Evolutionary conservation across 208 protist genomes (phyloP), one percentile per base, ranked within the genome.

Genomic region (Lotmaria passim): DNA sequence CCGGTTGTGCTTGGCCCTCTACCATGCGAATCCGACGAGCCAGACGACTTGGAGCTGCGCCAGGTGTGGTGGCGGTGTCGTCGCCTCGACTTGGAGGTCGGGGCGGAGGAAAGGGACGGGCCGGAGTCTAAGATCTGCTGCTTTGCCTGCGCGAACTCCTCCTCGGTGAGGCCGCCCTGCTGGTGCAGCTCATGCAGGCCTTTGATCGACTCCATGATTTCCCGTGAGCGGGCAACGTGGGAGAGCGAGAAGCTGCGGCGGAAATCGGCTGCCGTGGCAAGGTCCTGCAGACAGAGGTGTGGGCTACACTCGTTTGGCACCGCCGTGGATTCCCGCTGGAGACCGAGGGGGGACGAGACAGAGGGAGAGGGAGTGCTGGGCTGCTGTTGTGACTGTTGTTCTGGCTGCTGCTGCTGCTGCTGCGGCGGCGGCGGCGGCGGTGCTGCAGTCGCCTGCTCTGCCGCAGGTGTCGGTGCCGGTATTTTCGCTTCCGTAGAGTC

Each of bases 71-170:
- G 39, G 43, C 53, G 17, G 43, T 51, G 39, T 41, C 56, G 33
- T 15, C 39, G 34, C 3, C 41, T 43, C 24, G 56, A 57, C 61
- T 65, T 66, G 38, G 44, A 44, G 21, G 44, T 63, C 39, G 28
- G 55, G 21, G 26, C 43, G 12, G 72, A 71, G 30, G 63, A 30
- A 8, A 51, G 48, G 28, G 72, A 78, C 11, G 72, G 48, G 10
- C 44, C 41, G 17, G 63, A 69, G 30, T 89, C 75, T 7, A 94
- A 72, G 17, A 94, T 73, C n/a, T 76, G 73, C 69, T 90, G 86
- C 75, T 94, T 94, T 2, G 86, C 86, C 43, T 89, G 82, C 4
- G 77, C 74, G 41, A 94, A 94, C 78, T 94, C 86, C 46, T 90
- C 82, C 33, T 67, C 30, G 0, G 83, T 94, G 64, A 94, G 84